Percentiles rank a stretch among this genome's conserved stretches.
These are phyloP conservation scores for Boletus subcaerulescens DNA, from an alignment of 768 basidiomycete genomes.

Conservation along the genomic window DNA sequence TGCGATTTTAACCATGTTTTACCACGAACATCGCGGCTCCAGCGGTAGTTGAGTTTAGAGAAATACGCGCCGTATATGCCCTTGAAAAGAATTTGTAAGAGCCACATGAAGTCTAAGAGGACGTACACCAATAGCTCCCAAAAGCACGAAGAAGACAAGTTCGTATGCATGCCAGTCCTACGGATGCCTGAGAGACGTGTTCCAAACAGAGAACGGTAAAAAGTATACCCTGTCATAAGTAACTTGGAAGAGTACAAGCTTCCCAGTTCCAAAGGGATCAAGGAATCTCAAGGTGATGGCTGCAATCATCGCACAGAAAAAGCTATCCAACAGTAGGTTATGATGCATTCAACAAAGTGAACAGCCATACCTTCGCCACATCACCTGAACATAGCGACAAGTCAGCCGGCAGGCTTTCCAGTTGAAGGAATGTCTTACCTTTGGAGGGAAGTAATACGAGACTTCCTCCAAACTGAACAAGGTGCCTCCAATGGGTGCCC, in stretches of 20 bases:
- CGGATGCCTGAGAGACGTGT: slow-evolving; percentile 1
- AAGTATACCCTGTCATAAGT: slow-evolving; percentile 73
- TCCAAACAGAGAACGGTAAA: neutral
- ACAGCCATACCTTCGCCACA: slow-evolving; percentile 81
- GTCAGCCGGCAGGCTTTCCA: neutral
- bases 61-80: slow-evolving; percentile 94
- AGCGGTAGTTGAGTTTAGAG: slow-evolving; percentile 86
- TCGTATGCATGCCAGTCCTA: slow-evolving; percentile 95
- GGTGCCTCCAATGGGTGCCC: slow-evolving; percentile 93
- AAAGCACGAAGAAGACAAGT: slow-evolving; percentile 75
- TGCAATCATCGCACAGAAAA: slow-evolving; percentile 98
- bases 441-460: slow-evolving; percentile 94
- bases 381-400: slow-evolving; percentile 47
- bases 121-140: slow-evolving; percentile 87
- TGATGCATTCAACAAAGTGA: neutral
- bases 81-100: slow-evolving; percentile 36
- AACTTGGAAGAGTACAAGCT: slow-evolving; percentile 89
- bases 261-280: slow-evolving; percentile 94
- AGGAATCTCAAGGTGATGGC: slow-evolving; percentile 91
- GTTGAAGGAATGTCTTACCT: slow-evolving; percentile 42
- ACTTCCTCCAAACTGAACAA: slow-evolving; percentile 94
- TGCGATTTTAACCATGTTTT: slow-evolving; percentile 78
- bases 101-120: neutral
- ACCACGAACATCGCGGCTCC: slow-evolving; percentile 80
- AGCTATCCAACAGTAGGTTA: slow-evolving; percentile 49